These are phyloP conservation scores for Gracilaria domingensis DNA, from an alignment of 23 red algal species.

Conservation along the genomic window DNA sequence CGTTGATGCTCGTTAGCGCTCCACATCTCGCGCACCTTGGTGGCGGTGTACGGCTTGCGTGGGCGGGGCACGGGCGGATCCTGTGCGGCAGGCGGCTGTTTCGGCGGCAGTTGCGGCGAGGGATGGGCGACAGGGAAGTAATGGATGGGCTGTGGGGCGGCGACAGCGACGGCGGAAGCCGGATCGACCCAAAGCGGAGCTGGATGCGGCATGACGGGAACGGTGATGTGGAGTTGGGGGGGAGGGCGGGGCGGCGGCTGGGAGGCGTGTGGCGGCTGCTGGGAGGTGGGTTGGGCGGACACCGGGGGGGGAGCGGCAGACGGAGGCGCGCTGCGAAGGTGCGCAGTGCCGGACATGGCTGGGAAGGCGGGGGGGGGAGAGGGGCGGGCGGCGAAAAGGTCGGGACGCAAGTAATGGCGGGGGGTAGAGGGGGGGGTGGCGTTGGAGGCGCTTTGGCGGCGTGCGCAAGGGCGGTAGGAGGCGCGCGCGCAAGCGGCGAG, in stretches of 20 bases:
- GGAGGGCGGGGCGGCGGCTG: conserved; percentile 23
- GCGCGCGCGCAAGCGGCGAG: conserved; percentile 7
- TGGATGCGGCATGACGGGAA: conserved; percentile 21
- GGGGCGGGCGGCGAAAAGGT: neutral
- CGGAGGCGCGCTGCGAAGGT: no score
- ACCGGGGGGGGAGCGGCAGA: neutral
- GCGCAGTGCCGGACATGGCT: neutral
- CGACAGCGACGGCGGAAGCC: conserved; percentile 18
- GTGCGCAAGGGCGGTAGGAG: conserved; percentile 1
- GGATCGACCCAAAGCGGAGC: conserved; percentile 27
- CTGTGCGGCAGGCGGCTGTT: neutral
- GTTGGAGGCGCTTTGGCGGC: conserved; percentile 19
- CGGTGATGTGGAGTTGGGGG: neutral
- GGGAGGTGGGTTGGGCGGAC: neutral
- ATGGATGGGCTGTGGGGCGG: conserved; percentile 13
- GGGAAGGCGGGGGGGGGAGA: neutral
- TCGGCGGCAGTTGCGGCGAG: neutral
- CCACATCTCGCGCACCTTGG: conserved; percentile 92
- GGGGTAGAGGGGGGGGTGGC: neutral
- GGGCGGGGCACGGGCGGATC: conserved; percentile 53
- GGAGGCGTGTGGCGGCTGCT: neutral
- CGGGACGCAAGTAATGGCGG: no score
- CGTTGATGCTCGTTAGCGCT: conserved; percentile 80
- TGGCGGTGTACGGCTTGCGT: conserved; percentile 91
- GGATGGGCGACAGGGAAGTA: conserved; percentile 36